Base-by-base conservation (phyloP, 2,329 filamentous ascomycete genomes). In the Alternaria ethzedia region DNA sequence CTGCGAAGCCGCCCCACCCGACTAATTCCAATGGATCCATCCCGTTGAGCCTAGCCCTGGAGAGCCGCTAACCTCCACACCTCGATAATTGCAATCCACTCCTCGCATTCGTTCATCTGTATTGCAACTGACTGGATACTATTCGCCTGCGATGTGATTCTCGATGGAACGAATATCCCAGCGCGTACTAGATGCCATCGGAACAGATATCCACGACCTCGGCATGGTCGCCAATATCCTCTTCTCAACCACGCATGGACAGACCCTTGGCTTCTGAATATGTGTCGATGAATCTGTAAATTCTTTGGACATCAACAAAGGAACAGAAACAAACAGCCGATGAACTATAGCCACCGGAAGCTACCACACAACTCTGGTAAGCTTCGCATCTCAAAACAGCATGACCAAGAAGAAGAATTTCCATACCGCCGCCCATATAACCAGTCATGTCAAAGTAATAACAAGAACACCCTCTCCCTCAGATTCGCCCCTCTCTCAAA, bases 21-120 rank as follows among this genome's bases (percentile, higher is more conserved):
- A 56, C 59, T 36, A 59, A 43, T 28, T 57, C 52, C 17, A 49
- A 58, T 41, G 36, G 36, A 41, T 41, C 36, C 36, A 17, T 57
- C 32, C 52, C 46, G 50, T 45, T 32, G 44, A 55, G 57, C 54
- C 26, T 41, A 41, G 36, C 36, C 36, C 36, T 11, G 36, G 26
- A 50, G n/a, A 45, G 45, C 41, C 57, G 57, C 61, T 60, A 63
- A 28, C 61, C 57, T 63, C 62, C 62, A 55, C 62, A 54, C 13
- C 23, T 30, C 28, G 43, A 26, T 20, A 41, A 36, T 28, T 32
- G 13, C 15, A 28, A 41, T 21, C 10, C 36, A 28, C 20, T 32
- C 6, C 50, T 6, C 23, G 25, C 30, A 54, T 17, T 32, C n/a
- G 13, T 6, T 17, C n/a, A 20, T 41, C n/a, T 41, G 36, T 17